phyloP scores from a whole-genome alignment of 805 yeast species.

The Cyberlindnera amylophila region DNA sequence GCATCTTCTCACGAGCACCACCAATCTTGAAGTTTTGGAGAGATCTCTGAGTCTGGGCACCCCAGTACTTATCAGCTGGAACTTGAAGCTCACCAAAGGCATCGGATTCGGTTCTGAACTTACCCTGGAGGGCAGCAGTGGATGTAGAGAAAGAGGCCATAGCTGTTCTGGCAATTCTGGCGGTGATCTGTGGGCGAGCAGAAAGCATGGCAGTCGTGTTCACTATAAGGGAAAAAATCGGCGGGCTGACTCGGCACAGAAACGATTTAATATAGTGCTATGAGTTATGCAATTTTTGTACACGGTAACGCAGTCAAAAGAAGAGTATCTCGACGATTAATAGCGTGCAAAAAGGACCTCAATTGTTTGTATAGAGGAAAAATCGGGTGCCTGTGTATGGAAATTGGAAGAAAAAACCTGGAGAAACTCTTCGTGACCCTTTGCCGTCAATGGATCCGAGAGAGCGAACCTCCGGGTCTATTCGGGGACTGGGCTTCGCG shows the following conservation, averaged over 20 bases:
- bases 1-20: constrained; percentile 85
- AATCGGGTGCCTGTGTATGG: neutral
- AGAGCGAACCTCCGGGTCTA: neutral
- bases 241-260: neutral
- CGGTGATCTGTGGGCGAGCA: constrained; percentile 5
- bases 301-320: constrained; percentile 1
- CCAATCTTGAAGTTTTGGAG: constrained; percentile 94
- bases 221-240: neutral
- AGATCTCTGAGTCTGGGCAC: constrained; percentile 97
- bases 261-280: neutral
- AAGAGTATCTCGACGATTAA: too few relatives aligned
- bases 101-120: constrained; percentile 74
- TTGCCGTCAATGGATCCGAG: constrained; percentile 1
- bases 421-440: neutral
- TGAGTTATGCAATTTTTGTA: constrained; percentile 16
- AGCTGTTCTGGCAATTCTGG: constrained; percentile 2
- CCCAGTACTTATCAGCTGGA: constrained; percentile 85
- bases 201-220: neutral
- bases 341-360: too few relatives aligned
- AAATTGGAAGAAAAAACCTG: neutral
- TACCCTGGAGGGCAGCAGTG: constrained; percentile 9
- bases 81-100: constrained; percentile 97
- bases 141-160: constrained; percentile 11
- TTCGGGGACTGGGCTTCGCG: too few relatives aligned
- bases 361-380: neutral